These are phyloP conservation scores for Zangia roseola DNA, from an alignment of 768 basidiomycete genomes.

Conservation along the genomic window DNA sequence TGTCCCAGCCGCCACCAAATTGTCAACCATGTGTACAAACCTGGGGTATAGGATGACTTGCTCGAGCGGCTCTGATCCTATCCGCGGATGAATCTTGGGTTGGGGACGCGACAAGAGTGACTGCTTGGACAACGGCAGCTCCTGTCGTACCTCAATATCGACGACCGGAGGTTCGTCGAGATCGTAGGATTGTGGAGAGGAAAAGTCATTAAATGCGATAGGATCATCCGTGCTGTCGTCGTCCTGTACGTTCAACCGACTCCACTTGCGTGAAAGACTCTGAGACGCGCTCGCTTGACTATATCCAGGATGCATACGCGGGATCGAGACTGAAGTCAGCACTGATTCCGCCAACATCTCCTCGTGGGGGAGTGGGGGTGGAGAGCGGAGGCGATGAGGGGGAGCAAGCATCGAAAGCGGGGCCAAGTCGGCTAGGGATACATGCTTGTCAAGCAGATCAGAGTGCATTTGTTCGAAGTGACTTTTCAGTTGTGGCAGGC, in stretches of 20 bases:
- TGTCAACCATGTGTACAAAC: conserved; percentile 26
- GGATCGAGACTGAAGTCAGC: conserved; percentile 9
- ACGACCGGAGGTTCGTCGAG: neutral
- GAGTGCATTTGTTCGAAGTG: conserved; percentile 25
- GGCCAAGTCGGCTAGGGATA: conserved; percentile 15
- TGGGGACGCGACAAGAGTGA: conserved; percentile 25
- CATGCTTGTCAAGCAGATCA: conserved; percentile 14
- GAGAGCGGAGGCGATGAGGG: conserved; percentile 18
- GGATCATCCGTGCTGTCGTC: conserved; percentile 12
- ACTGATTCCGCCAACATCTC: neutral
- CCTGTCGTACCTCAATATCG: conserved; percentile 15
- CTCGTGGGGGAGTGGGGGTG: conserved; percentile 14
- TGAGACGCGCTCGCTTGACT: conserved; percentile 15
- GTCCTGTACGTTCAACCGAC: conserved; percentile 26
- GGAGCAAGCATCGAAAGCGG: conserved; percentile 18
- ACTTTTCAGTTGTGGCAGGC: conserved; percentile 21
- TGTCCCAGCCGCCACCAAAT: conserved; percentile 16
- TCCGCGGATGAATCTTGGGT: conserved; percentile 13
- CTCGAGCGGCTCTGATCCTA: conserved; percentile 7
- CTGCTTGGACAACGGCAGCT: neutral
- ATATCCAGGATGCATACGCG: conserved; percentile 3
- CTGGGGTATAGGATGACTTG: conserved; percentile 21
- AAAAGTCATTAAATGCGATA: conserved; percentile 26
- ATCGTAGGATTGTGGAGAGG: neutral
- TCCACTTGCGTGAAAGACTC: conserved; percentile 32